Evolutionary conservation across 306 rosid genomes (phyloP).

Genomic region (Rosa rugosa): DNA sequence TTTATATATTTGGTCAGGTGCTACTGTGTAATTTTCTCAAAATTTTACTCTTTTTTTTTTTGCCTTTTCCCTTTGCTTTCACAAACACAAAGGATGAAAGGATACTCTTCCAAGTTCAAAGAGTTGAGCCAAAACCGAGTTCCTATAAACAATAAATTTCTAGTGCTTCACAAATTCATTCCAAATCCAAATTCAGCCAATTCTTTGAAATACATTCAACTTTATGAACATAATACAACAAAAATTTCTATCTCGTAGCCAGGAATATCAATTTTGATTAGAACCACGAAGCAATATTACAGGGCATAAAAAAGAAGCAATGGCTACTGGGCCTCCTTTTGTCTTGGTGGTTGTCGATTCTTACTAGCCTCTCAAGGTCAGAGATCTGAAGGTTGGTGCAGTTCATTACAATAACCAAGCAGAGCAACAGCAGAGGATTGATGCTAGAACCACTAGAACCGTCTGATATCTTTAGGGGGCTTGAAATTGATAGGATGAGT

Average conservation of each 20-base stretch:
- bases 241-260: neutral
- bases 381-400: neutral
- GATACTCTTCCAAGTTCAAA: neutral
- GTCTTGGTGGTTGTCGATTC: neutral
- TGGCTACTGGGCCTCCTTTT: neutral
- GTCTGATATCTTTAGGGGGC: conserved; percentile 89
- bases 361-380: neutral
- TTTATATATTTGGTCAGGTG: too few relatives aligned
- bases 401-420: neutral
- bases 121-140: neutral
- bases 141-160: neutral
- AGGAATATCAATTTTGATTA: neutral
- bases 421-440: neutral
- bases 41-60: neutral
- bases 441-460: conserved; percentile 67
- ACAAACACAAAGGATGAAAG: neutral
- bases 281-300: neutral
- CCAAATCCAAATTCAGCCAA: neutral
- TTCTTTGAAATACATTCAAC: neutral
- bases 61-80: neutral
- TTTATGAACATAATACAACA: neutral
- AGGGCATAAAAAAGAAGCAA: neutral
- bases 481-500: conserved; percentile 83
- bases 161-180: neutral
- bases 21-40: too few relatives aligned